Evolutionary conservation across 116 monocot genomes (phyloP), one percentile per base, ranked within the genome.

Genomic region (Iris pallida): DNA sequence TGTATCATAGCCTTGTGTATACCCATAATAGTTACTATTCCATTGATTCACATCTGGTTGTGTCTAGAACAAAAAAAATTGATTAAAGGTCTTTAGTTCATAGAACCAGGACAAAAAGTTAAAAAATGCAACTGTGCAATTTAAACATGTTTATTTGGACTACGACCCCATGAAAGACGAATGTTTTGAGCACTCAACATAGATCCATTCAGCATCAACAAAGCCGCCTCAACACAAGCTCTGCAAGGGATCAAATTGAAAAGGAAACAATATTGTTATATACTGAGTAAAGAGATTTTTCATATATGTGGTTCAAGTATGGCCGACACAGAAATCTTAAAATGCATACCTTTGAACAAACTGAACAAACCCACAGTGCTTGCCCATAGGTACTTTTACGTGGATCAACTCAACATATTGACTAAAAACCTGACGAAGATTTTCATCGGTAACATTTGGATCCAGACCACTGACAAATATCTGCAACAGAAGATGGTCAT

Each of bases 151-250:
- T 86, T 95, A 55, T 70, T 89, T 9, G 86, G 62, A 70, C 86
- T 83, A 57, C 82, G 87, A 11, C 97, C 97, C 97, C 97, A 98
- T 46, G 97, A 98, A 64, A 98, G 90, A 8, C 97, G 75, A 57
- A 95, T 77, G 42, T 70, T 80, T 75, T 88, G 95, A 0, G 78
- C 83, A 4, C 95, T 91, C n/a, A 95, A 51, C 61, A 55, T 70
- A 18, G 86, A 81, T 20, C 95, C 95, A 61, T 95, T 77, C 42
- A 95, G 64, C 81, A 83, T 80, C 12, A 74, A 45, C 57, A 88
- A 64, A 12, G 95, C 95, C 65, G 86, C 91, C 65, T 91, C 95
- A 42, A 91, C 95, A 73, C 71, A 80, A 16, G 81, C 56, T 71
- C 95, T 95, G 64, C 53, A 66, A 18, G 13, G 13, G 0, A 65